These are phyloP conservation scores for Primulina eburnea DNA, from an alignment of 257 asterid genomes.

Conservation along the genomic window DNA sequence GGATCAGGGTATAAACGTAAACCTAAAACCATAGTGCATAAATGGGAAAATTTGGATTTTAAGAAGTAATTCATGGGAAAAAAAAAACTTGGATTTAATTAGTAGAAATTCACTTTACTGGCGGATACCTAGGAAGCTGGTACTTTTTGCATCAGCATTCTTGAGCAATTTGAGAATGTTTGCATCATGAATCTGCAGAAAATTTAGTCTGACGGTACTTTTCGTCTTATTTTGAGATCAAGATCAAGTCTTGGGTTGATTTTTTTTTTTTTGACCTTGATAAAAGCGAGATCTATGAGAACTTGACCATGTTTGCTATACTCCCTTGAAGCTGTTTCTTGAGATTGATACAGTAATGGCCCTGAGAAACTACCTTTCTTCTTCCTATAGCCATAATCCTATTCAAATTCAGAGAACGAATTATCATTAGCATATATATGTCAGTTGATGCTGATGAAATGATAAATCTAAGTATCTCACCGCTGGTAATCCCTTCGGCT, in stretches of 20 bases:
- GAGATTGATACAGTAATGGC: slow-evolving; percentile 38
- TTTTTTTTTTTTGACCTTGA: slow-evolving; percentile 37
- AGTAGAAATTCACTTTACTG: too few species aligned
- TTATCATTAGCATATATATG: not conserved
- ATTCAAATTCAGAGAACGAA: not conserved
- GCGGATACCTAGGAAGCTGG: too few species aligned
- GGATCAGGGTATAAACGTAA: too few species aligned
- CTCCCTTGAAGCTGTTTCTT: slow-evolving; percentile 30
- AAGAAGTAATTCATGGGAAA: too few species aligned
- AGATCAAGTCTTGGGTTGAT: not conserved
- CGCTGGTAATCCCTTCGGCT: slow-evolving; percentile 38
- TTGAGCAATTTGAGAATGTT: not conserved
- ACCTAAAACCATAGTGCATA: too few species aligned
- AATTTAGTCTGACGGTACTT: not conserved
- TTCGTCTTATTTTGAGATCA: not conserved
- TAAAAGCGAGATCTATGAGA: slow-evolving; percentile 63
- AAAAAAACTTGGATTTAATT: too few species aligned
- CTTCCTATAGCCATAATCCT: slow-evolving; percentile 18
- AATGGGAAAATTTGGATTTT: too few species aligned
- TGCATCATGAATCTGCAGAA: slow-evolving; percentile 31
- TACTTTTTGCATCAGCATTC: too few species aligned
- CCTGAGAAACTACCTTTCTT: slow-evolving; percentile 55
- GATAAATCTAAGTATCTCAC: slow-evolving; percentile 27
- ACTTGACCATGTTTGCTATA: slow-evolving; percentile 34
- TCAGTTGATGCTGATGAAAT: not conserved